These are phyloP conservation scores for Phoma sp. DNA, from an alignment of 2,329 filamentous ascomycete genomes.

Conservation along the genomic window DNA sequence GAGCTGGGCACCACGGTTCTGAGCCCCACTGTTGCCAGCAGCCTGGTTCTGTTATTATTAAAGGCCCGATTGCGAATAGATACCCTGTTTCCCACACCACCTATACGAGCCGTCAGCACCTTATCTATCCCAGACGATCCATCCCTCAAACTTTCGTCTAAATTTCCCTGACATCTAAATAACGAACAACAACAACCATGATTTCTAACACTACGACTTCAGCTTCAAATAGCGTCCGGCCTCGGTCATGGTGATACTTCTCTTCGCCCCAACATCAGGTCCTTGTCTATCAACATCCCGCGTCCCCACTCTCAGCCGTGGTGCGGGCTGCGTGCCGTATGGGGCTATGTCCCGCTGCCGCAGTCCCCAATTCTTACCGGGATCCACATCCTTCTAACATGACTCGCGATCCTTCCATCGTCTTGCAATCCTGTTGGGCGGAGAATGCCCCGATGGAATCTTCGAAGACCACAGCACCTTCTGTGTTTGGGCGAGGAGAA, in stretches of 20 bases:
- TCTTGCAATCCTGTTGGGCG: conserved; percentile 7
- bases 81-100: too few species aligned
- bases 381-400: conserved; percentile 1
- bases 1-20: conserved; percentile 1
- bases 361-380: not conserved
- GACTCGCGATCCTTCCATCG: conserved; percentile 1
- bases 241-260: too few species aligned
- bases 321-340: conserved; percentile 2
- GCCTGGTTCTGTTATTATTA: not conserved
- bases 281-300: too few species aligned
- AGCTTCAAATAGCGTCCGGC: too few species aligned
- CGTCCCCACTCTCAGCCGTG: not conserved
- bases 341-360: not conserved
- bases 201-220: too few species aligned
- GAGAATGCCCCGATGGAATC: not conserved
- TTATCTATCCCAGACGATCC: not conserved
- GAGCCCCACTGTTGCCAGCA: not conserved
- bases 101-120: conserved; percentile 7
- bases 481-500: not conserved
- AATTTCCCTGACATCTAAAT: too few species aligned
- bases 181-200: too few species aligned
- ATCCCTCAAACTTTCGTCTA: too few species aligned
- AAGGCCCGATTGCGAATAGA: not conserved
- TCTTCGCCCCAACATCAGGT: too few species aligned
- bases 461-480: too few species aligned